These are phyloP conservation scores for Metschnikowia aberdeeniae DNA, from an alignment of 805 yeast species.

Conservation along the genomic window DNA sequence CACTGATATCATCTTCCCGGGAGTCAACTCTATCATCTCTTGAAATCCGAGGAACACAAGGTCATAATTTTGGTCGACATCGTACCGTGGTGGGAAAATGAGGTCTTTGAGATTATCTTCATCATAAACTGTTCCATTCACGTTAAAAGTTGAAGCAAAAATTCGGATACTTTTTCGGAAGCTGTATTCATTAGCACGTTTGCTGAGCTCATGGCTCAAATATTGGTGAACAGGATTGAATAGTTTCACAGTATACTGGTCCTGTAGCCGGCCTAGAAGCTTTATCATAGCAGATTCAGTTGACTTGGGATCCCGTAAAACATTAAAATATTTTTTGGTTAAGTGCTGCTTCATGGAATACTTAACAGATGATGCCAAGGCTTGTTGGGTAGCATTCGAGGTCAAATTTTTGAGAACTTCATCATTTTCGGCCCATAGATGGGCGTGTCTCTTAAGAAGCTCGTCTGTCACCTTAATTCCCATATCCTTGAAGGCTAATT, in stretches of 20 bases:
- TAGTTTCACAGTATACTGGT: constrained; percentile 41
- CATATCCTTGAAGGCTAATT: constrained; percentile 43
- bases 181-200: constrained; percentile 37
- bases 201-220: constrained; percentile 39
- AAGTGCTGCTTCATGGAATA: constrained; percentile 32
- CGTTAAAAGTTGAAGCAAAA: constrained; percentile 52
- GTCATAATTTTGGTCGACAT: constrained; percentile 48
- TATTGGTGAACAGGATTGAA: constrained; percentile 55
- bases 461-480: constrained; percentile 32
- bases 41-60: constrained; percentile 81
- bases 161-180: constrained; percentile 38
- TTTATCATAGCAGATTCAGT: constrained; percentile 44
- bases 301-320: constrained; percentile 38
- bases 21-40: constrained; percentile 78
- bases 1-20: constrained; percentile 77
- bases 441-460: constrained; percentile 36
- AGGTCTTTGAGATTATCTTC: constrained; percentile 42
- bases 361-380: constrained; percentile 36
- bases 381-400: constrained; percentile 37
- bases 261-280: constrained; percentile 45
- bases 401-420: constrained; percentile 35
- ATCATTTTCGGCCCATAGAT: constrained; percentile 48
- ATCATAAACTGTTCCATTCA: constrained; percentile 43
- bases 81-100: constrained; percentile 40
- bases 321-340: constrained; percentile 35